Evolutionary conservation across 2,329 filamentous ascomycete genomes (phyloP).

Genomic region (Aspergillus costaricaensis): DNA sequence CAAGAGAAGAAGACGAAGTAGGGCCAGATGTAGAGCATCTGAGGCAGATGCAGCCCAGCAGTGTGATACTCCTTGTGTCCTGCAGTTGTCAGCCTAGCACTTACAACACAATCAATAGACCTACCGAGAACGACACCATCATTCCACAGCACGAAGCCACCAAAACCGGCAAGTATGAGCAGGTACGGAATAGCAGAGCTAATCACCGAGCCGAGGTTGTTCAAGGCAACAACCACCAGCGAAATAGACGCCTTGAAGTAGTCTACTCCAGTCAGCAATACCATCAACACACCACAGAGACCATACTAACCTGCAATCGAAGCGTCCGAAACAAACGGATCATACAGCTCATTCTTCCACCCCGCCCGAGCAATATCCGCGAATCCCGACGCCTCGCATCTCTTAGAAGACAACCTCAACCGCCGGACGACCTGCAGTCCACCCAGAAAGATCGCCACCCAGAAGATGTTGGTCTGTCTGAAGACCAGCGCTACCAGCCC

Average conservation of each 20-base stretch:
- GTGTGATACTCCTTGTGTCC: constrained; percentile 94
- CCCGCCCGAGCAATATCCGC: constrained; percentile 33
- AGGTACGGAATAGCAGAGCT: constrained; percentile 55
- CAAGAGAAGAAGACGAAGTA: constrained; percentile 87
- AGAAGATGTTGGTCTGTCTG: constrained; percentile 96
- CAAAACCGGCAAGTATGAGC: constrained; percentile 67
- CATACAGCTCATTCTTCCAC: constrained; percentile 49
- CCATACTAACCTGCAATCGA: constrained; percentile 49
- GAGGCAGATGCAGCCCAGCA: constrained; percentile 81
- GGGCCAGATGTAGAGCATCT: constrained; percentile 95
- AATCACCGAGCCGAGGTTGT: constrained; percentile 44
- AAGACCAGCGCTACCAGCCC: constrained; percentile 72
- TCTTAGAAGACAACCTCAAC: constrained; percentile 32
- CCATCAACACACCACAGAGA: background rate
- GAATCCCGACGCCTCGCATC: constrained; percentile 30
- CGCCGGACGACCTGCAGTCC: constrained; percentile 46
- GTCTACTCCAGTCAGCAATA: constrained; percentile 41
- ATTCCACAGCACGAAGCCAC: constrained; percentile 79
- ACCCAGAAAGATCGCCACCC: constrained; percentile 64
- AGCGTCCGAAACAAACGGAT: constrained; percentile 52
- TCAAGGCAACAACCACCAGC: constrained; percentile 59
- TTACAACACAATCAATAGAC: constrained; percentile 18
- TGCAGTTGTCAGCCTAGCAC: constrained; percentile 35
- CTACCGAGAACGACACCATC: constrained; percentile 85
- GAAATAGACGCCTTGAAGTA: constrained; percentile 61